Evolutionary conservation across 306 rosid genomes (phyloP).

Genomic region (Echinosophora koreensis): DNA sequence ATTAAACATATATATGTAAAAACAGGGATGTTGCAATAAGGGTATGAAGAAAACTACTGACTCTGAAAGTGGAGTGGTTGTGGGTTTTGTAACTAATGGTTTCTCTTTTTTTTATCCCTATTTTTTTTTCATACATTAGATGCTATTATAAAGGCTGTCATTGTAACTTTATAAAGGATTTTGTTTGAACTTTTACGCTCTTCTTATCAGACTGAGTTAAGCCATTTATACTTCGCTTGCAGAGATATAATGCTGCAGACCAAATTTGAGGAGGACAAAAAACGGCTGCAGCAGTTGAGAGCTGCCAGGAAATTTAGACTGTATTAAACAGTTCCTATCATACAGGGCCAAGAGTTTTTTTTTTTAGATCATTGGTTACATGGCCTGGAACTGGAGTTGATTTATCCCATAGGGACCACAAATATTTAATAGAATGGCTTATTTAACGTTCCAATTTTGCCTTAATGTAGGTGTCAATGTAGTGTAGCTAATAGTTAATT

Average conservation of each 20-base stretch:
- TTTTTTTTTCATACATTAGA: background rate
- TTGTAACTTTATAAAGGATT: background rate
- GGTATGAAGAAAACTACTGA: constrained; percentile 94
- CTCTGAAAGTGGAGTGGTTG: constrained; percentile 75
- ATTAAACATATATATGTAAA: no score
- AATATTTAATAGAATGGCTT: background rate
- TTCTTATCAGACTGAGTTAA: constrained; percentile 37
- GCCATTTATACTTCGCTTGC: constrained; percentile 50
- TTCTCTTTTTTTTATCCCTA: background rate
- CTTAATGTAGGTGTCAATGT: constrained; percentile 2
- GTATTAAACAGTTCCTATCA: constrained; percentile 53
- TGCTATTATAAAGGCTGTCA: background rate
- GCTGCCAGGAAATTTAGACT: constrained; percentile 92
- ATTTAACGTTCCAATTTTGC: background rate
- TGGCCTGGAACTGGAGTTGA: background rate
- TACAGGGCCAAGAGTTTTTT: background rate
- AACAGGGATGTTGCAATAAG: no score
- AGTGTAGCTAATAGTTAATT: background rate
- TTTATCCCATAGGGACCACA: background rate
- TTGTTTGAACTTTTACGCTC: background rate
- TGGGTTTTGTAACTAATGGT: constrained; percentile 85
- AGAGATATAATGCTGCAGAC: constrained; percentile 87
- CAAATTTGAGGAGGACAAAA: constrained; percentile 88
- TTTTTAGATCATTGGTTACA: background rate
- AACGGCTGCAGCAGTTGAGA: constrained; percentile 80